phyloP scores from a whole-genome alignment of 2,329 filamentous ascomycete species.

The Diaporthe capsici region DNA sequence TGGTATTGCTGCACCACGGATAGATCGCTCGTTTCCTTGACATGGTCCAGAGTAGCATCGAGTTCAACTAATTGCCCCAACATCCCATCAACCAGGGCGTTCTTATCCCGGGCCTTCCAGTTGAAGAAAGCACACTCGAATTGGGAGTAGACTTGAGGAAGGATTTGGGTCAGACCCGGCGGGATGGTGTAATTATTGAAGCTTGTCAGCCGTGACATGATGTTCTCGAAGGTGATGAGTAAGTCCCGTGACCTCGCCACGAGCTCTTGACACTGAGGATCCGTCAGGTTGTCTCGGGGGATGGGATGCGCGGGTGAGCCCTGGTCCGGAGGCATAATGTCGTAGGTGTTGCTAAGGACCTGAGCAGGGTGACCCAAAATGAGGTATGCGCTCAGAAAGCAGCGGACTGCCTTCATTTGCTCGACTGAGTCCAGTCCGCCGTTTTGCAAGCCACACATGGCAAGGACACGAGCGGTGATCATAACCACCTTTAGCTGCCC shows the following conservation, averaged over 20 bases:
- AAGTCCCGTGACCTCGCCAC: conserved; percentile 84
- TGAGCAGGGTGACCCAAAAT: conserved; percentile 85
- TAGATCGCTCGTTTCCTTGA: conserved; percentile 82
- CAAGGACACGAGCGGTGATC: conserved; percentile 76
- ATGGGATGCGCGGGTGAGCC: conserved; percentile 59
- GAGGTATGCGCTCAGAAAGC: conserved; percentile 84
- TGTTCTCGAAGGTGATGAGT: conserved; percentile 82
- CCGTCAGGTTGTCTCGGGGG: conserved; percentile 67
- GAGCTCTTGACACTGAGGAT: conserved; percentile 77
- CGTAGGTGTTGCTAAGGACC: conserved; percentile 81
- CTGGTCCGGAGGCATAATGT: conserved; percentile 70
- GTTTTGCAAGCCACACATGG: conserved; percentile 78
- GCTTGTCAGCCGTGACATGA: conserved; percentile 74
- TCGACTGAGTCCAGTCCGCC: conserved; percentile 73
- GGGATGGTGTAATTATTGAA: conserved; percentile 78
- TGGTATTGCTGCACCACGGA: conserved; percentile 83
- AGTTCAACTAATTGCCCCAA: conserved; percentile 88
- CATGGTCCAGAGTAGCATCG: conserved; percentile 86
- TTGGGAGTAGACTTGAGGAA: conserved; percentile 79
- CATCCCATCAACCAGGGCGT: conserved; percentile 85
- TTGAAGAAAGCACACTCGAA: conserved; percentile 86
- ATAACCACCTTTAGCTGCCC: conserved; percentile 76
- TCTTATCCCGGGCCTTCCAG: conserved; percentile 87
- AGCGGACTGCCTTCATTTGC: conserved; percentile 79
- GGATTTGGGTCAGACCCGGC: conserved; percentile 70